phyloP scores from a whole-genome alignment of 1,139 yeast species.

The Wickerhamiella pararugosa region DNA sequence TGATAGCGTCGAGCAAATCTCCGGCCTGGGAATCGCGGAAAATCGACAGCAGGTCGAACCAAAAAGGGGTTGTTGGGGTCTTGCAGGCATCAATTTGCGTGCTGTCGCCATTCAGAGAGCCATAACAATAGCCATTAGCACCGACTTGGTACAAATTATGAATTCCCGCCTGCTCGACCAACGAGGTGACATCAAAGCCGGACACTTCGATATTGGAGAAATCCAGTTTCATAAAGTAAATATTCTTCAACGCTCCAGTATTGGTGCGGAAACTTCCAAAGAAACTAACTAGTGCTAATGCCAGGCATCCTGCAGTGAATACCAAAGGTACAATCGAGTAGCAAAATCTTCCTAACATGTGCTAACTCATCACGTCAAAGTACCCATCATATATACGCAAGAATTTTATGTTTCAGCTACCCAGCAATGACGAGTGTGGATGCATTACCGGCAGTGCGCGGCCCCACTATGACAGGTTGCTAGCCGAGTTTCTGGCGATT shows the following conservation, averaged over 20 bases:
- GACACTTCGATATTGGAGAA: conserved; percentile 20
- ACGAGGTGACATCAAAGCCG: conserved; percentile 1
- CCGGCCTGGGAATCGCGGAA: conserved; percentile 25
- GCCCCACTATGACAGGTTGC: too few relatives aligned
- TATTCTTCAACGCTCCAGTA: conserved; percentile 22
- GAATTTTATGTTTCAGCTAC: too few relatives aligned
- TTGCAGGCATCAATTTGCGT: conserved; percentile 28
- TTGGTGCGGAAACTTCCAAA: conserved; percentile 28
- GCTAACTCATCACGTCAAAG: background rate
- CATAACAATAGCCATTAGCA: conserved; percentile 64
- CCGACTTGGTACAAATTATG: conserved; percentile 50
- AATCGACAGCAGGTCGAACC: conserved; percentile 44
- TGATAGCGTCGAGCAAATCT: conserved; percentile 18
- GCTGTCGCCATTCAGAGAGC: conserved; percentile 22
- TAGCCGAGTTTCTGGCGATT: too few relatives aligned
- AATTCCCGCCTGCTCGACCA: conserved; percentile 27
- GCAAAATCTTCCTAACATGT: conserved; percentile 18
- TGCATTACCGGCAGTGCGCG: too few relatives aligned
- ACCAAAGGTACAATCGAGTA: conserved; percentile 28
- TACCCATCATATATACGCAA: too few relatives aligned
- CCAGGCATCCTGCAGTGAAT: conserved; percentile 27
- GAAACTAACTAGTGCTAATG: conserved; percentile 28
- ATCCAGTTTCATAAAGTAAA: conserved; percentile 32
- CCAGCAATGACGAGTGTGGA: too few relatives aligned
- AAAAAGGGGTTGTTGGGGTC: conserved; percentile 34